phyloP scores from a whole-genome alignment of 2,329 filamentous ascomycete genomes.

The Ophiostoma sp. region DNA sequence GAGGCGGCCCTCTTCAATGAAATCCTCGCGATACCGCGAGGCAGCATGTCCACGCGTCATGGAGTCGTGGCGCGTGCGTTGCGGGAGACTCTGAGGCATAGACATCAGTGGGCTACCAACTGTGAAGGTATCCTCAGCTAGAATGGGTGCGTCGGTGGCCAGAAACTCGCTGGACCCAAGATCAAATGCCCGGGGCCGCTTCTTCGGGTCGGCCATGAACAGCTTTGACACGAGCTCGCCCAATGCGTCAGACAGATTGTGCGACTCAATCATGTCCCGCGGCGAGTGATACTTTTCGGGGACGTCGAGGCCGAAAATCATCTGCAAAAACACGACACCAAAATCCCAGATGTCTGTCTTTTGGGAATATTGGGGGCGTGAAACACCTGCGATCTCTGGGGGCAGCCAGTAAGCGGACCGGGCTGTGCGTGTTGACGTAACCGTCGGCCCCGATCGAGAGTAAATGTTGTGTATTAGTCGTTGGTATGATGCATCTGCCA shows the following conservation, averaged over 20 bases:
- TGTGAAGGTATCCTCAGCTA: conserved; percentile 43
- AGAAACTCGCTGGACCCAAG: conserved; percentile 60
- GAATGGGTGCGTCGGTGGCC: conserved; percentile 57
- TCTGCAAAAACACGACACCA: conserved; percentile 84
- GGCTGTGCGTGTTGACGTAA: conserved; percentile 53
- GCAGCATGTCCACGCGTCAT: conserved; percentile 47
- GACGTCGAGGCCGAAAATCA: conserved; percentile 81
- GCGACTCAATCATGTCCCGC: conserved; percentile 61
- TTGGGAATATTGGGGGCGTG: conserved; percentile 58
- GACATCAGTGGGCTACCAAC: conserved; percentile 40
- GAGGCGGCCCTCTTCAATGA: conserved; percentile 79
- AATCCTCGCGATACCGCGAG: conserved; percentile 82
- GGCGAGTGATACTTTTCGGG: conserved; percentile 75
- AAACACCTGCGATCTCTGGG: conserved; percentile 63
- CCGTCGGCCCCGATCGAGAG: conserved; percentile 44
- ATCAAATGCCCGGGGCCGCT: conserved; percentile 76
- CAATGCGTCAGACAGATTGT: conserved; percentile 67
- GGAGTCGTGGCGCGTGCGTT: conserved; percentile 57
- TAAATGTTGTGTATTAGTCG: conserved; percentile 58
- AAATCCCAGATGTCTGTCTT: conserved; percentile 96
- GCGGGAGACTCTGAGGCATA: conserved; percentile 39
- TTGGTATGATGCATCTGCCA: conserved; percentile 69
- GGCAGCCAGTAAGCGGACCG: conserved; percentile 79
- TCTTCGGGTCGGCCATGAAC: conserved; percentile 79
- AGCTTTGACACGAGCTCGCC: conserved; percentile 76